These are phyloP conservation scores for Trichodelitschia bisporula DNA, from an alignment of 495 filamentous ascomycete species.

Conservation along the genomic window DNA sequence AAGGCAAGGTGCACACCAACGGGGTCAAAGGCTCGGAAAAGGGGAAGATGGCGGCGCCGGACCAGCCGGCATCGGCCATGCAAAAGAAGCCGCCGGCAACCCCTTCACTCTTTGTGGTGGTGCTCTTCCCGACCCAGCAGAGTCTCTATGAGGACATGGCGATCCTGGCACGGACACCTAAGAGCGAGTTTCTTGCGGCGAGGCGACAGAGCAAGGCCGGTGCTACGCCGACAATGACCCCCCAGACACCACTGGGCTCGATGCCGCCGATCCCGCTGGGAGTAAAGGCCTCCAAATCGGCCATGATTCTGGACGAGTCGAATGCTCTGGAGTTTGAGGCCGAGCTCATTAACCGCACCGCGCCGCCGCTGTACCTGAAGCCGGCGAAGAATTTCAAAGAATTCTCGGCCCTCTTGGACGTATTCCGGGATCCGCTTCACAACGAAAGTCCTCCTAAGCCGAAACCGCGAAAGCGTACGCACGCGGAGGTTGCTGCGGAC, in stretches of 20 bases:
- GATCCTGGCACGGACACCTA: constrained; percentile 49
- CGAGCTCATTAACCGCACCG: constrained; percentile 41
- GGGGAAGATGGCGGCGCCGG: constrained; percentile 11
- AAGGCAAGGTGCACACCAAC: constrained; percentile 2
- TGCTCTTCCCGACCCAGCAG: constrained; percentile 63
- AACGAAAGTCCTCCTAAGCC: constrained; percentile 49
- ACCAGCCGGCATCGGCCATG: constrained; percentile 13
- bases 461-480: constrained; percentile 77
- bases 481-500: constrained; percentile 81
- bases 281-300: constrained; percentile 47
- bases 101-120: constrained; percentile 45
- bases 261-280: constrained; percentile 37
- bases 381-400: constrained; percentile 43
- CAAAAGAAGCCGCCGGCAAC: constrained; percentile 21
- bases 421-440: constrained; percentile 51
- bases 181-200: constrained; percentile 21
- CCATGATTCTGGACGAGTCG: constrained; percentile 48
- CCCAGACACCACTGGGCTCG: constrained; percentile 37
- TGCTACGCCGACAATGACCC: constrained; percentile 27
- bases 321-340: constrained; percentile 53
- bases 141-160: constrained; percentile 48
- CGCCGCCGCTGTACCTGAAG: constrained; percentile 49
- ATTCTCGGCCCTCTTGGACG: constrained; percentile 38
- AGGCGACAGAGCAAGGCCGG: constrained; percentile 19
- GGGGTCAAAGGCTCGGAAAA: constrained; percentile 17